Percentiles rank a stretch among this genome's conserved stretches.
Evolutionary conservation across 768 basidiomycete species (phyloP).

Genomic region (Russula sp.): DNA sequence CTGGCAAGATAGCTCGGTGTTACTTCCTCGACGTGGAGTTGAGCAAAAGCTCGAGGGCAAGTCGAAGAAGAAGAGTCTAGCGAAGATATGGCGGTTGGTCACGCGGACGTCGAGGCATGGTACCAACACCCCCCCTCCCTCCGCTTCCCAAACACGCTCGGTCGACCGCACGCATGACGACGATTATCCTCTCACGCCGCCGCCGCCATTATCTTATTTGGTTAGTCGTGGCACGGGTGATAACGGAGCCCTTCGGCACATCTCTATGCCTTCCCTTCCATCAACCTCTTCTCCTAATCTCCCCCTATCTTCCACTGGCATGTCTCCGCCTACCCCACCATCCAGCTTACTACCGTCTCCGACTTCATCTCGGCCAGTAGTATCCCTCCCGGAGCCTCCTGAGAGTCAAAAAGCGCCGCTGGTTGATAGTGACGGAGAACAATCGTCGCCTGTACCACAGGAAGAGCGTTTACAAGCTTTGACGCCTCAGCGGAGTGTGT

Average conservation of each 20-base stretch:
- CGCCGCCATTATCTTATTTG: constrained; percentile 86
- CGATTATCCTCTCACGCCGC: constrained; percentile 76
- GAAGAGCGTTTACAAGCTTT: constrained; percentile 16
- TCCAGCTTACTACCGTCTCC: constrained; percentile 73
- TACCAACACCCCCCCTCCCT: constrained; percentile 31
- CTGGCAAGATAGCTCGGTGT: constrained; percentile 12
- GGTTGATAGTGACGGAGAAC: constrained; percentile 40
- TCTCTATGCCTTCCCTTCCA: constrained; percentile 64
- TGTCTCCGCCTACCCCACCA: constrained; percentile 70
- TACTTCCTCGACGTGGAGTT: constrained; percentile 4
- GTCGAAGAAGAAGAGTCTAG: constrained; percentile 68
- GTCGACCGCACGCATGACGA: constrained; percentile 48
- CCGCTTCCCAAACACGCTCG: constrained; percentile 35
- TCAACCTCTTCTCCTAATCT: constrained; percentile 53
- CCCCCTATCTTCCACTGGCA: constrained; percentile 49
- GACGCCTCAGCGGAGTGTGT: constrained; percentile 31
- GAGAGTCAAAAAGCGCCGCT: constrained; percentile 39
- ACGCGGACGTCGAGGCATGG: constrained; percentile 47
- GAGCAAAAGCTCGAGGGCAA: constrained; percentile 35
- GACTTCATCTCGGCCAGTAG: constrained; percentile 59
- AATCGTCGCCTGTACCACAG: constrained; percentile 20
- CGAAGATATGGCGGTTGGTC: constrained; percentile 77
- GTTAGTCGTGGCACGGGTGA: constrained; percentile 55
- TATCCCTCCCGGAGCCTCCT: constrained; percentile 45
- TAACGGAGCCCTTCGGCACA: constrained; percentile 49